phyloP scores from a whole-genome alignment of 371 early-diverging fungal species.

The Mucor sp. region DNA sequence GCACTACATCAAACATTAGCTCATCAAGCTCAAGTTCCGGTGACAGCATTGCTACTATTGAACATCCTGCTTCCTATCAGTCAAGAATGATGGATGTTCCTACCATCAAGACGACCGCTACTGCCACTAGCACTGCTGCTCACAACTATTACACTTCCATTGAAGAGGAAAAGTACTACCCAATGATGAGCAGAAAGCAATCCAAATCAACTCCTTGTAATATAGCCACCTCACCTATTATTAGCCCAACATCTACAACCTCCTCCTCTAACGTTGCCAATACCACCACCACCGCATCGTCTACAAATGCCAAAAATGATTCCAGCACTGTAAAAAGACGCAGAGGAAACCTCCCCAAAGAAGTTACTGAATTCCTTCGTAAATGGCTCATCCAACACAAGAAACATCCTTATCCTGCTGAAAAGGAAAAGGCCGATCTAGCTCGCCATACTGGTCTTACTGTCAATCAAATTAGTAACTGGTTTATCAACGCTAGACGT shows the following conservation, averaged over 20 bases:
- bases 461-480: slow-evolving; percentile 84
- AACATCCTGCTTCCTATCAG: not conserved
- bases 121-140: not conserved
- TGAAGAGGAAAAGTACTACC: slow-evolving; percentile 5
- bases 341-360: slow-evolving; percentile 66
- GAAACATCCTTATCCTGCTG: slow-evolving; percentile 83
- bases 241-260: not conserved
- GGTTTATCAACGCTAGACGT: slow-evolving; percentile 91
- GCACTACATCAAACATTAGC: slow-evolving; percentile 25
- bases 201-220: not conserved
- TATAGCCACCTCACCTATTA: not conserved
- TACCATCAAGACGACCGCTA: not conserved
- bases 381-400: slow-evolving; percentile 79
- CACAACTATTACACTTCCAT: not conserved
- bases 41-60: slow-evolving; percentile 28
- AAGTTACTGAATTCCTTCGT: slow-evolving; percentile 68
- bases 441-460: slow-evolving; percentile 69
- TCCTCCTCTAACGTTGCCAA: no score
- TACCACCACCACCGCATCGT: not conserved
- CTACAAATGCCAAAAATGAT: not conserved
- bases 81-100: not conserved
- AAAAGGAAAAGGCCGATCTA: slow-evolving; percentile 74
- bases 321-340: slow-evolving; percentile 39
- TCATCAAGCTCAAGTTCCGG: slow-evolving; percentile 29
- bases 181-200: not conserved